These are phyloP conservation scores for Tulasnella sp. DNA, from an alignment of 768 basidiomycete genomes.

Conservation along the genomic window DNA sequence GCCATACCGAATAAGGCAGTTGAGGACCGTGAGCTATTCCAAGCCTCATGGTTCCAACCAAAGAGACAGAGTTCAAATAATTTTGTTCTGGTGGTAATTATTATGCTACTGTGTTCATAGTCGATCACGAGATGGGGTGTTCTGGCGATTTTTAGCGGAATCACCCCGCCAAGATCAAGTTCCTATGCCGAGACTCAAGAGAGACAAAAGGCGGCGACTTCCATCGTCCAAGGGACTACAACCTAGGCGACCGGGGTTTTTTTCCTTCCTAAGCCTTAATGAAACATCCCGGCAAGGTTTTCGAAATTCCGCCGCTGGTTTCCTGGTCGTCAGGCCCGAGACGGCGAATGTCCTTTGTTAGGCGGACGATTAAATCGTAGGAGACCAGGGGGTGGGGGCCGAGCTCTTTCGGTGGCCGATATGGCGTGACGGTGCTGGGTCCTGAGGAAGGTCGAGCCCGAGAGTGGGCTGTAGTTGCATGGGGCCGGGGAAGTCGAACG, in stretches of 20 bases:
- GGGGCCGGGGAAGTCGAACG: background rate
- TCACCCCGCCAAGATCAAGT: background rate
- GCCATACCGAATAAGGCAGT: constrained; percentile 5
- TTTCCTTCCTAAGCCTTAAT: background rate
- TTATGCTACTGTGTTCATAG: background rate
- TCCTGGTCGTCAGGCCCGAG: background rate
- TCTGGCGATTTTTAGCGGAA: background rate
- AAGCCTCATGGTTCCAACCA: background rate
- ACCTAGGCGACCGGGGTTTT: background rate
- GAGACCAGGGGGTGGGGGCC: background rate
- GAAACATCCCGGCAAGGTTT: no score
- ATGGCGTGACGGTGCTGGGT: background rate
- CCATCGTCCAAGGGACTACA: background rate
- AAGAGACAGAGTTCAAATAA: background rate
- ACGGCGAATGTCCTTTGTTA: no score
- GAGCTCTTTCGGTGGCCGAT: background rate
- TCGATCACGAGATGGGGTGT: background rate
- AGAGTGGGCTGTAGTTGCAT: background rate
- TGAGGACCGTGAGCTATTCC: background rate
- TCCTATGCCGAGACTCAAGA: background rate
- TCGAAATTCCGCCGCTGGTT: background rate
- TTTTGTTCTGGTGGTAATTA: background rate
- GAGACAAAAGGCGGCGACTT: background rate
- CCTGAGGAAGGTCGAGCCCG: background rate
- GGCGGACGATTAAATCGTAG: background rate